A percentile compares a stretch with the other conserved stretches of the same genome.
Conservation (phyloP, 2,329 filamentous ascomycete genomes). For the Penicillium sp. region DNA sequence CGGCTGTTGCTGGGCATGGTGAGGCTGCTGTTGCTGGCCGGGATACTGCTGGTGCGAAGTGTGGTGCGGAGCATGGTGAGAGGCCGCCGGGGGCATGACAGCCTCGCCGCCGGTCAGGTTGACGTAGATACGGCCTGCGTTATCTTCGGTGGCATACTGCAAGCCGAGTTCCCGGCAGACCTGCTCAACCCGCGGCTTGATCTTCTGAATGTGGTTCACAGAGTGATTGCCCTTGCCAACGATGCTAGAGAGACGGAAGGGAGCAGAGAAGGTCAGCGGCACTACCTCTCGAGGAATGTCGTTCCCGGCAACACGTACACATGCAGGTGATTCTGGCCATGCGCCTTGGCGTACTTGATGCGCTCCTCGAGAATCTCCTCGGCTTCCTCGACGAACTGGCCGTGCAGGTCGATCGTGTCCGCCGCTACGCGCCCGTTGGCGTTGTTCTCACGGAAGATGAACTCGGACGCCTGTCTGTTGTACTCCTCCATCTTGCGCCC, state of each 20-base stretch:
- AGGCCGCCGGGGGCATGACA: conserved; percentile 45
- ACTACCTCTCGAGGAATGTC: too few species aligned
- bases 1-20: conserved; percentile 45
- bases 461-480: conserved; percentile 88
- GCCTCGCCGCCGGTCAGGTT: conserved; percentile 73
- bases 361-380: conserved; percentile 84
- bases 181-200: conserved; percentile 91
- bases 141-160: conserved; percentile 80
- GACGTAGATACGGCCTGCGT: conserved; percentile 84
- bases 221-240: conserved; percentile 95
- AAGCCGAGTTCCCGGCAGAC: conserved; percentile 80
- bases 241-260: conserved; percentile 65
- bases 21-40: conserved; percentile 41
- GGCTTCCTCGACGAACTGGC: conserved; percentile 91
- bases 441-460: conserved; percentile 95
- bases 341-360: conserved; percentile 71
- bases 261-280: not conserved
- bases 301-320: conserved; percentile 65
- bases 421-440: conserved; percentile 66
- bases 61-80: conserved; percentile 48
- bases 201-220: conserved; percentile 76
- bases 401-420: conserved; percentile 92
- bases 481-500: conserved; percentile 80
- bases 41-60: conserved; percentile 44
- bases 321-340: conserved; percentile 78